Evolutionary conservation across 805 yeast species (phyloP).

Genomic region (Debaryomyces prosopidis): DNA sequence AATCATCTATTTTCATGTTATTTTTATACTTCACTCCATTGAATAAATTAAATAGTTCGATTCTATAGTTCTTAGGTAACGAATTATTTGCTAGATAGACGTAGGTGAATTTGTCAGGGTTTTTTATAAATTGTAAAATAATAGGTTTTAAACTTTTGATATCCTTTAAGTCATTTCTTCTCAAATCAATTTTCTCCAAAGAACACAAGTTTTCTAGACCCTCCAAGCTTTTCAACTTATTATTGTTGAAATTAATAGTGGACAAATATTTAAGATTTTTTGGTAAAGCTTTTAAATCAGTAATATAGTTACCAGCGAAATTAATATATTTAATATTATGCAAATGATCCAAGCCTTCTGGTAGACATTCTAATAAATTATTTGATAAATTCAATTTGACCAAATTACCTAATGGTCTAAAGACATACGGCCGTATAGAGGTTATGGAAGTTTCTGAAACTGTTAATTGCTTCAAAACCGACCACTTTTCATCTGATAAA

Average conservation of each 20-base stretch:
- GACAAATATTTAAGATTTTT: constrained; percentile 34
- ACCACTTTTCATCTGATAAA: constrained; percentile 41
- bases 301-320: constrained; percentile 43
- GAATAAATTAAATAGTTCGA: constrained; percentile 55
- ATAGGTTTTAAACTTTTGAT: constrained; percentile 35
- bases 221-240: constrained; percentile 40
- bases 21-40: constrained; percentile 54
- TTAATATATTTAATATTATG: constrained; percentile 47
- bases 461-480: constrained; percentile 40
- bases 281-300: constrained; percentile 35
- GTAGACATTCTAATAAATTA: constrained; percentile 50
- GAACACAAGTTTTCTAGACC: constrained; percentile 45
- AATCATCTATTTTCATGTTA: constrained; percentile 54
- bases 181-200: constrained; percentile 53
- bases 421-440: constrained; percentile 32
- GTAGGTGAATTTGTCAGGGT: constrained; percentile 35
- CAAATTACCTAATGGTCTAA: constrained; percentile 39
- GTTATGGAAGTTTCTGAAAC: constrained; percentile 41
- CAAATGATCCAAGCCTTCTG: constrained; percentile 54
- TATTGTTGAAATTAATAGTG: constrained; percentile 52
- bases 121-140: constrained; percentile 31
- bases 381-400: constrained; percentile 57
- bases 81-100: constrained; percentile 44
- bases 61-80: constrained; percentile 48
- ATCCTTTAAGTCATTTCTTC: constrained; percentile 46